Conservation (phyloP, 2,329 filamentous ascomycete species). For the Diaporthe citri region DNA sequence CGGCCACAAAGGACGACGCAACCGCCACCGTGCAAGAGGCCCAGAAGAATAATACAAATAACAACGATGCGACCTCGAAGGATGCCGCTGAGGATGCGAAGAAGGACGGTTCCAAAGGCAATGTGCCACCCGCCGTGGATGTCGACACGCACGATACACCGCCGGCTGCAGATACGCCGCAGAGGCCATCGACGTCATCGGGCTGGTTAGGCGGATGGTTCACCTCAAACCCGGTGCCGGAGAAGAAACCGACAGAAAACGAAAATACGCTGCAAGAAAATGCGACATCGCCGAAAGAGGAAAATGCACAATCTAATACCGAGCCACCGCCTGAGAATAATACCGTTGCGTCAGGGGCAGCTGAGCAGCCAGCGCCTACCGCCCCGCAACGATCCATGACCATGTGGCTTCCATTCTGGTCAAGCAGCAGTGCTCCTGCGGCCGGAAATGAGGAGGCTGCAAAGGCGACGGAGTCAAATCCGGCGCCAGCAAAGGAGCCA, state of each 20-base stretch:
- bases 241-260: constrained; percentile 20
- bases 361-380: constrained; percentile 39
- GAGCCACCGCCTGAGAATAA: constrained; percentile 13
- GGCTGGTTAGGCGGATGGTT: constrained; percentile 69
- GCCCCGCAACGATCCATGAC: constrained; percentile 29
- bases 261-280: constrained; percentile 42
- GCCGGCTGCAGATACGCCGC: constrained; percentile 25
- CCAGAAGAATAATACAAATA: neutral
- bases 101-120: neutral
- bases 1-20: constrained; percentile 7
- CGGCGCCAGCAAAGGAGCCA: constrained; percentile 46
- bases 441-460: constrained; percentile 32
- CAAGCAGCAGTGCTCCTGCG: constrained; percentile 35
- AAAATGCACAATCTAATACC: constrained; percentile 14
- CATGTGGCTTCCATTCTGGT: constrained; percentile 51
- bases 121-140: neutral
- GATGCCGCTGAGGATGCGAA: neutral
- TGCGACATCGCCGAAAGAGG: constrained; percentile 33
- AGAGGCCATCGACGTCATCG: constrained; percentile 52
- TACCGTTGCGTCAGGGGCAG: neutral
- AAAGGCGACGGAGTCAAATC: constrained; percentile 37
- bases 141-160: constrained; percentile 15
- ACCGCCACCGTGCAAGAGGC: neutral
- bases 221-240: constrained; percentile 42
- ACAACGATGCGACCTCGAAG: neutral